Conservation (phyloP, 2,329 filamentous ascomycete species). For the Didymella glomerata region DNA sequence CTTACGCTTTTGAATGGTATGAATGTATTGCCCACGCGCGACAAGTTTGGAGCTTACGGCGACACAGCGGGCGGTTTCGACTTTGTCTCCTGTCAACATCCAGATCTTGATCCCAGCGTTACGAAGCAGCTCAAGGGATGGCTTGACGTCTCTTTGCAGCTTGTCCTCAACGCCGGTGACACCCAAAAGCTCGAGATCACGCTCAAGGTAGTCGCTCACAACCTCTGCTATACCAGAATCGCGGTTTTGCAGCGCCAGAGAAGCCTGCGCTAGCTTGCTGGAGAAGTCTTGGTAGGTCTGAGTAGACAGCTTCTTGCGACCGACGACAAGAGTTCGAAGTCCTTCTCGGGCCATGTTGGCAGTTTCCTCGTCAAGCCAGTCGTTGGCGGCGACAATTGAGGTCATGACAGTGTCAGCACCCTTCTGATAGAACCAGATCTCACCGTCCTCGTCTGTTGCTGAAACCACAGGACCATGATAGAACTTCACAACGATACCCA, state of each 20-base stretch:
- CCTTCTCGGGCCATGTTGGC: conserved; percentile 99
- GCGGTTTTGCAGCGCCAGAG: conserved; percentile 78
- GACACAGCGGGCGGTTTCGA: conserved; percentile 95
- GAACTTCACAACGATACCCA: conserved; percentile 96
- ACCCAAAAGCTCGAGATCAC: conserved; percentile 89
- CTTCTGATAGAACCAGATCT: conserved; percentile 99
- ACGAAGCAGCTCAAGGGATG: conserved; percentile 89
- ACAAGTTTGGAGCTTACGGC: conserved; percentile 95
- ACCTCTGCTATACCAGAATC: conserved; percentile 84
- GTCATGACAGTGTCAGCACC: conserved; percentile 98
- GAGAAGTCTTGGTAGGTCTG: conserved; percentile 86
- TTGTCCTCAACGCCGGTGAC: conserved; percentile 98
- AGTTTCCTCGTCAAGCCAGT: conserved; percentile 98
- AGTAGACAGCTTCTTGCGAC: conserved; percentile 82
- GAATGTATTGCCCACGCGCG: conserved; percentile 91
- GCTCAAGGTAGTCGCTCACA: conserved; percentile 82
- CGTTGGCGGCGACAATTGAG: conserved; percentile 92
- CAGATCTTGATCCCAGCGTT: conserved; percentile 99
- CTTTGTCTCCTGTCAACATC: conserved; percentile 99
- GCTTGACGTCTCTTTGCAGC: conserved; percentile 93
- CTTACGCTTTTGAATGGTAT: conserved; percentile 79
- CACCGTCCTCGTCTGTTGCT: conserved; percentile 65
- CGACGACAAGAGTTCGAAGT: conserved; percentile 90
- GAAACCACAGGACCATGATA: conserved; percentile 55
- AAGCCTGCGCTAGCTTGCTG: conserved; percentile 76